Conservation (phyloP, 768 basidiomycete genomes). For the Suillus subluteus region DNA sequence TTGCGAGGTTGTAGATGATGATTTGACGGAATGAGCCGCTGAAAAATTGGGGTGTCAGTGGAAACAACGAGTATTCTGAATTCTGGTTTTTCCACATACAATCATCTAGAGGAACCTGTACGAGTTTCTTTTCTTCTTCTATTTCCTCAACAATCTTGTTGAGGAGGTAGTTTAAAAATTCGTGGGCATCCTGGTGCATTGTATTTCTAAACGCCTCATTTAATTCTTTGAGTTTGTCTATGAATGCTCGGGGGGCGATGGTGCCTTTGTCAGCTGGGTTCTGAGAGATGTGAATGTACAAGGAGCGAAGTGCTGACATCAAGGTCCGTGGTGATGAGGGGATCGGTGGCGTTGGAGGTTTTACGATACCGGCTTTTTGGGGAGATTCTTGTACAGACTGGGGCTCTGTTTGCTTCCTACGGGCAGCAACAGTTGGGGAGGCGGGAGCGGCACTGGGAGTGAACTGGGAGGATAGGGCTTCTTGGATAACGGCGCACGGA, state of each 20-base stretch:
- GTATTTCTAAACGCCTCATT: constrained; percentile 91
- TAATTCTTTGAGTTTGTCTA: constrained; percentile 90
- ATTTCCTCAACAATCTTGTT: constrained; percentile 95
- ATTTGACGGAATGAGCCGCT: constrained; percentile 67
- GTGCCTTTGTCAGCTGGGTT: constrained; percentile 83
- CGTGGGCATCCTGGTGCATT: constrained; percentile 98
- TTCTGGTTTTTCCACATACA: constrained; percentile 48
- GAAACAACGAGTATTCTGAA: not conserved
- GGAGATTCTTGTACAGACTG: constrained; percentile 41
- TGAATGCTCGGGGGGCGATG: constrained; percentile 87
- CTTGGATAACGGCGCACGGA: constrained; percentile 44
- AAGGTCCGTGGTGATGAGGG: constrained; percentile 72
- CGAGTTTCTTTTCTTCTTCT: constrained; percentile 64
- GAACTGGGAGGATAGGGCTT: constrained; percentile 32
- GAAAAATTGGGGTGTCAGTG: constrained; percentile 7
- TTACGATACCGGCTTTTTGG: constrained; percentile 30
- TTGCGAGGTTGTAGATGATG: constrained; percentile 51
- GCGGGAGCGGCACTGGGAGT: constrained; percentile 25
- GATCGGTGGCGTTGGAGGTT: constrained; percentile 47
- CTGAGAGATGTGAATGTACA: constrained; percentile 82
- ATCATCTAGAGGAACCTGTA: constrained; percentile 59
- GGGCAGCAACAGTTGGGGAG: constrained; percentile 37
- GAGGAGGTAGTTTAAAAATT: constrained; percentile 93
- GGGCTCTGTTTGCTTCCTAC: constrained; percentile 59
- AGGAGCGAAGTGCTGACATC: constrained; percentile 90